Evolutionary conservation across 257 asterid genomes (phyloP).

Genomic region (Nicotiana tabacum): DNA sequence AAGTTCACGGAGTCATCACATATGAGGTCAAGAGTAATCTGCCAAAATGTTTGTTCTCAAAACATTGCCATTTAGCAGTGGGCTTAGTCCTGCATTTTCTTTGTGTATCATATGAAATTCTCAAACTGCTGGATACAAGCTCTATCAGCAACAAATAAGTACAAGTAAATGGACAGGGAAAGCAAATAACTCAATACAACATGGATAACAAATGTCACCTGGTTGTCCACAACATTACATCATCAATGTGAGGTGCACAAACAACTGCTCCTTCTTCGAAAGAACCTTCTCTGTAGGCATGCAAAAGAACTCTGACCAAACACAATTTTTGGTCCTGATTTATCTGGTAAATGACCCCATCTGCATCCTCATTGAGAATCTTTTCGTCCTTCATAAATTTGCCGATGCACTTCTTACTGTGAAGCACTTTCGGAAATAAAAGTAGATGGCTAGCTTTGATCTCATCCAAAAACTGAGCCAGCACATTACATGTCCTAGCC

Average conservation of each 20-base stretch:
- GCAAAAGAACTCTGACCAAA: constrained; percentile 57
- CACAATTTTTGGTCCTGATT: constrained; percentile 31
- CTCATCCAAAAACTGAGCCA: constrained; percentile 33
- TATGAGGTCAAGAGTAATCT: neutral
- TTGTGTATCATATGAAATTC: neutral
- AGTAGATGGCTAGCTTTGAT: constrained; percentile 31
- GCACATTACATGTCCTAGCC: constrained; percentile 60
- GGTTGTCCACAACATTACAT: constrained; percentile 43
- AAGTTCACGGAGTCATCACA: neutral
- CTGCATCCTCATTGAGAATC: constrained; percentile 23
- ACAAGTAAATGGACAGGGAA: neutral
- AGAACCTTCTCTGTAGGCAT: constrained; percentile 62
- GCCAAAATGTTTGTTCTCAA: neutral
- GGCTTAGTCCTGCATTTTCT: constrained; percentile 2
- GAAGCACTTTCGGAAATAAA: constrained; percentile 44
- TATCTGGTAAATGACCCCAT: constrained; percentile 19
- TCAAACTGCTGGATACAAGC: neutral
- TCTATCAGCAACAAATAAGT: neutral
- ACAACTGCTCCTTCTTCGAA: constrained; percentile 87
- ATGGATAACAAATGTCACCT: constrained; percentile 36
- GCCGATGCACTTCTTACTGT: constrained; percentile 33
- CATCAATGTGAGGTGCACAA: constrained; percentile 63
- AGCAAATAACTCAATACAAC: neutral
- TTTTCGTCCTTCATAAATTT: constrained; percentile 43
- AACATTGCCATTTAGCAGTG: neutral